Base-by-base conservation (phyloP, 2,329 filamentous ascomycete genomes). In the Fusarium sororula region DNA sequence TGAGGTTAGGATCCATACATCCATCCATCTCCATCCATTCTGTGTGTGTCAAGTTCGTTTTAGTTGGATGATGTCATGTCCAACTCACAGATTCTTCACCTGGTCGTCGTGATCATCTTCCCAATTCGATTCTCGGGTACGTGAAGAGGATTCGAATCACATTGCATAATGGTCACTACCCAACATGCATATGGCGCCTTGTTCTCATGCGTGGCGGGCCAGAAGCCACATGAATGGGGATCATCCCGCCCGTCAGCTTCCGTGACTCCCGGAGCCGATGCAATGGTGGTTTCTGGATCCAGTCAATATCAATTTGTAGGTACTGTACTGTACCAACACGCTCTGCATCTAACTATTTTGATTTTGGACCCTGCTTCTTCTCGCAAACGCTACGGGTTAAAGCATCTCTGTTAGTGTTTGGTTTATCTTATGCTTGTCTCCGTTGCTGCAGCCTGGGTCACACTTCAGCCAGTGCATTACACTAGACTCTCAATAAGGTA, bases 181-280 rank as follows among this genome's bases (percentile, higher is more conserved):
- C 32, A 51, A 42, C 63, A 37, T 39, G 48, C 42, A 30, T 48
- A 42, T 73, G 70, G 70, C 70, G 58, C 55, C 48, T 44, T 54
- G 55, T 64, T 60, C 47, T 42, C 35, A 54, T 41, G 59, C 47
- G 65, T 50, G 48, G 70, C 63, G 30, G 47, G 35, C 35, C 51
- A 39, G 45, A 69, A 63, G 48, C 66, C 63, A 68, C 55, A 55
- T 26, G 30, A 28, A 55, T 48, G 12, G 50, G 50, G 26, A 32
- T 42, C 63, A 58, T 50, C 57, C 58, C 44, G 59, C 26, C 39
- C 39, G 30, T 53, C 66, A 70, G 53, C 67, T 73, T 73, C 70
- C 66, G 70, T 51, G 51, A 66, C 57, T 74, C 53, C 70, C 70
- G 70, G 61, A 70, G 70, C 56, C 66, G 54, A 71, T 57, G 32